Evolutionary conservation across 345 rosid species (phyloP), one percentile per base, ranked within the genome.

Genomic region (Dipteronia dyeriana): DNA sequence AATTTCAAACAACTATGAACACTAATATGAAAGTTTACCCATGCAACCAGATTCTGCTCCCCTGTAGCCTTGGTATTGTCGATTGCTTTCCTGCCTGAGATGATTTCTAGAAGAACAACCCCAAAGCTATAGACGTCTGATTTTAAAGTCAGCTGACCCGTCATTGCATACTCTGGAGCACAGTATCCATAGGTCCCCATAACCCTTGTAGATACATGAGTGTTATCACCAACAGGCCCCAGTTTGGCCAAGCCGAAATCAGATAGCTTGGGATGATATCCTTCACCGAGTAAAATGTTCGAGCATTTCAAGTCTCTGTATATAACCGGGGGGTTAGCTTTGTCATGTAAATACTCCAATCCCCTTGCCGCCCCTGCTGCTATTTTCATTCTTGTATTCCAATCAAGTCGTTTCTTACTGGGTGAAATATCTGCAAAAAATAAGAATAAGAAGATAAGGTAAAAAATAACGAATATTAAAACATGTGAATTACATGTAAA

Each of bases 181-280:
- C 97, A 94, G 74, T 94, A 94, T 68, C 97, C 98, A 60, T 92
- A 94, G 39, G 98, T 94, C 54, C 98, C 98, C 98, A 94, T 92
- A 78, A 94, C 98, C 74, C 97, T 90, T 9, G 98, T 94, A 23
- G 96, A 92, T 43, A 92, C 98, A 81, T 92, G 98, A 39, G 96
- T 92, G 23, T 91, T 89, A 76, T 94, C 98, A 7, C 97, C 98
- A 74, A 90, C 94, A 54, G 97, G 96, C 4, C 98, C 98, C 72
- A 94, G 81, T 83, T 94, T 94, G 73, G 98, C 98, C 84, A 94
- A 85, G 64, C 98, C 98, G 29, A 94, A 94, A 83, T 94, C 98
- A 60, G 97, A 94, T 38, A 94, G 90, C 93, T 91, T 94, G 45
- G 98, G 95, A 75, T 76, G 88, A 82, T 84, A 94, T 31, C 85